phyloP scores from a whole-genome alignment of 768 basidiomycete genomes.

The Lactarius indigo region DNA sequence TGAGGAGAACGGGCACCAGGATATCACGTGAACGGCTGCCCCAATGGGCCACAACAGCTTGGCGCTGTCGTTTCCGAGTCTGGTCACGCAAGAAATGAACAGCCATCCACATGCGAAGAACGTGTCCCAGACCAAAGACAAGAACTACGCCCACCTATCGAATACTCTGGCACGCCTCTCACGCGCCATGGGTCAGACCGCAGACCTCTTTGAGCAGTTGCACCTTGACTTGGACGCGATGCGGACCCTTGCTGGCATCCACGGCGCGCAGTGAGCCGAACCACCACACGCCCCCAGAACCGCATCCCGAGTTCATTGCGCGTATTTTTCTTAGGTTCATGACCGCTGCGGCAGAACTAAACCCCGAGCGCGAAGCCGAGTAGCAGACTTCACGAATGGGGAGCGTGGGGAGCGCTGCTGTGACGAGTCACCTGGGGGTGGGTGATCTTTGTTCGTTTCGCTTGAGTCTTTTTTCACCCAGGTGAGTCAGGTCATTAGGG shows the following conservation, averaged over 20 bases:
- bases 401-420: neutral
- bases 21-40: constrained; percentile 10
- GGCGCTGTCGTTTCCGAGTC: neutral
- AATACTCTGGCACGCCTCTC: constrained; percentile 65
- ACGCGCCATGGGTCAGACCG: constrained; percentile 64
- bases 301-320: neutral
- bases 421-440: neutral
- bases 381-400: neutral
- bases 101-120: constrained; percentile 43
- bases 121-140: constrained; percentile 74
- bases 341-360: constrained; percentile 46
- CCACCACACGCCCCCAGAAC: neutral
- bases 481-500: constrained; percentile 9
- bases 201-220: constrained; percentile 72
- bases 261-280: constrained; percentile 71
- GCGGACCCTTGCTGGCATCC: constrained; percentile 71
- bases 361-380: constrained; percentile 30
- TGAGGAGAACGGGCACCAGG: neutral
- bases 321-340: constrained; percentile 40
- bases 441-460: neutral
- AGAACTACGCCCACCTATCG: constrained; percentile 76
- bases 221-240: constrained; percentile 75
- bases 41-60: neutral
- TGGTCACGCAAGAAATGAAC: constrained; percentile 16
- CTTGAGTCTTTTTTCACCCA: neutral